These are phyloP conservation scores for Gloeopeniophorella convolvens DNA, from an alignment of 768 basidiomycete species.

Conservation along the genomic window DNA sequence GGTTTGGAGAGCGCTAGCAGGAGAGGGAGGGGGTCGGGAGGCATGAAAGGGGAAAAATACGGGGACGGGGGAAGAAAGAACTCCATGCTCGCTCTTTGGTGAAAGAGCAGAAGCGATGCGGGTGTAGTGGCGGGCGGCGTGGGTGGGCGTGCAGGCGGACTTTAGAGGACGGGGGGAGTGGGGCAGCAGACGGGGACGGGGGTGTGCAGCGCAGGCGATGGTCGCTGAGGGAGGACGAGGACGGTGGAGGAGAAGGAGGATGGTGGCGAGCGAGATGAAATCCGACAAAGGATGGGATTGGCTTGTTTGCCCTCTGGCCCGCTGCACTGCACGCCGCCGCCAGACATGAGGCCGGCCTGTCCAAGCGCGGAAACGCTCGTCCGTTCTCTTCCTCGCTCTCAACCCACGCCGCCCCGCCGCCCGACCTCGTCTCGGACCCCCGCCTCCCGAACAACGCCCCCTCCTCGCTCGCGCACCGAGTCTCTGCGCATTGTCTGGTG, in stretches of 20 bases:
- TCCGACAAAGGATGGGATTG: slow-evolving; percentile 20
- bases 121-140: slow-evolving; percentile 6
- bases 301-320: slow-evolving; percentile 22
- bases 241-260: background rate
- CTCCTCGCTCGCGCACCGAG: background rate
- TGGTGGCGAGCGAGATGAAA: slow-evolving; percentile 15
- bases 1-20: background rate
- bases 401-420: too few relatives aligned
- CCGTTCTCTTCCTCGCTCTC: too few relatives aligned
- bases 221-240: background rate
- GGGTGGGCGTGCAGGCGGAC: slow-evolving; percentile 10
- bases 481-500: background rate
- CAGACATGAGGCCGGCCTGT: slow-evolving; percentile 19
- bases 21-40: background rate
- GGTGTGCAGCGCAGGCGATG: background rate
- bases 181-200: background rate
- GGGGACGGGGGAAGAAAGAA: background rate
- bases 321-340: slow-evolving; percentile 18
- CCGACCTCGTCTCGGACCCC: too few relatives aligned
- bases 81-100: slow-evolving; percentile 5
- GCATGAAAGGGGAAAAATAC: background rate
- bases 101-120: slow-evolving; percentile 5
- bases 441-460: too few relatives aligned
- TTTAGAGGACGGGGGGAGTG: slow-evolving; percentile 14
- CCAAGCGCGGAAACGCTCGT: slow-evolving; percentile 12